Conservation (phyloP, 2,329 filamentous ascomycete species). For the Mycosphaerella sp. region DNA sequence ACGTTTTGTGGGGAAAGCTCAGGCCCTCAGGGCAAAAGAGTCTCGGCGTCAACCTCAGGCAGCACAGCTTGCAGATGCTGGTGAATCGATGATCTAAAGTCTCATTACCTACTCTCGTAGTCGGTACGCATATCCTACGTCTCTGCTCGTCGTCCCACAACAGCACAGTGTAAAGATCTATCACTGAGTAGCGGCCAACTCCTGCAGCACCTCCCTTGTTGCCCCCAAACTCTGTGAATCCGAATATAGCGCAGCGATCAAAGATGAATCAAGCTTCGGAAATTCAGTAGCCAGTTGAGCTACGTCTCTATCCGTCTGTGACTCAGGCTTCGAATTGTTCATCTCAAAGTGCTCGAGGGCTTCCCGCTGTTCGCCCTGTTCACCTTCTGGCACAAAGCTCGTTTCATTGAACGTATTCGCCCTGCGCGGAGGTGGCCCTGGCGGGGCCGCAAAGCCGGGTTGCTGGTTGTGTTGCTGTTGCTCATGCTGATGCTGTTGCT, state of each 20-base stretch:
- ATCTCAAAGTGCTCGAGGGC: constrained; percentile 42
- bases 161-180: neutral
- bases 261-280: constrained; percentile 39
- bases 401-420: constrained; percentile 31
- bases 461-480: constrained; percentile 11
- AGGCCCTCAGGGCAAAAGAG: neutral
- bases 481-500: constrained; percentile 12
- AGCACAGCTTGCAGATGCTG: no score
- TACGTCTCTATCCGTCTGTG: constrained; percentile 39
- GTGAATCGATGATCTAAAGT: no score
- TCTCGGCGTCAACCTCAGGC: no score
- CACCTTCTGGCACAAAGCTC: constrained; percentile 37
- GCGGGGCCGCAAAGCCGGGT: constrained; percentile 12
- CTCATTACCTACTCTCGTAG: neutral
- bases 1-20: neutral
- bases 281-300: constrained; percentile 40
- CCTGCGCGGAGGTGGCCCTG: constrained; percentile 19
- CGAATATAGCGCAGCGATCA: constrained; percentile 44
- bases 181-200: constrained; percentile 27
- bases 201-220: constrained; percentile 42
- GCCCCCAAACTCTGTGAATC: constrained; percentile 39
- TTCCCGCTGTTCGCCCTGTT: constrained; percentile 36
- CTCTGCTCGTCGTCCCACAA: neutral
- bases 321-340: constrained; percentile 33
- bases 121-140: neutral